Evolutionary conservation across 1,284 basidiomycete genomes (phyloP).

Genomic region (Cryptococcus sp.): DNA sequence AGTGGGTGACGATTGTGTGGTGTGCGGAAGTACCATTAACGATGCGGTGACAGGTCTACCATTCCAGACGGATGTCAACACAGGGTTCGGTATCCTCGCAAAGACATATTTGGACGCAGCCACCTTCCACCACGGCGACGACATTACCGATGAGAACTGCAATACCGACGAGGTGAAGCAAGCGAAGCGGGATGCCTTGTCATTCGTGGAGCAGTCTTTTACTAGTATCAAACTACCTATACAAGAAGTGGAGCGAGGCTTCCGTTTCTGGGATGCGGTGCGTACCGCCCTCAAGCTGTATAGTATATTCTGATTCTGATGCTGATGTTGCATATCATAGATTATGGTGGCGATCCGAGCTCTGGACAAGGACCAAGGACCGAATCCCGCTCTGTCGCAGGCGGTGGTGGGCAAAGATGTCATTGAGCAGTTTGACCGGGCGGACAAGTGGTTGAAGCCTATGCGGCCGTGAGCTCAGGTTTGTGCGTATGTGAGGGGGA

Average conservation of each 20-base stretch:
- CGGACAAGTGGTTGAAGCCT: constrained; percentile 87
- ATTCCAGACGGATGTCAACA: constrained; percentile 95
- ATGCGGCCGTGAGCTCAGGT: constrained; percentile 69
- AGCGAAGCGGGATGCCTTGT: constrained; percentile 82
- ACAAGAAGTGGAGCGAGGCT: constrained; percentile 88
- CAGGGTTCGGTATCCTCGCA: constrained; percentile 93
- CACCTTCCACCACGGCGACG: constrained; percentile 73
- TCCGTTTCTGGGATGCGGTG: constrained; percentile 97
- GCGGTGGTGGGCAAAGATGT: constrained; percentile 58
- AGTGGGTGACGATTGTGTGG: constrained; percentile 28
- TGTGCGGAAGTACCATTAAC: constrained; percentile 38
- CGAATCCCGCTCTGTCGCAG: constrained; percentile 63
- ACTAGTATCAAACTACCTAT: constrained; percentile 80
- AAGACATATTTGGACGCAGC: constrained; percentile 95
- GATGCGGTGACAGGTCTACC: constrained; percentile 59
- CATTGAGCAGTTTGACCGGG: constrained; percentile 90
- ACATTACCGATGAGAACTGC: constrained; percentile 59
- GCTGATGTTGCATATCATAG: constrained; percentile 53
- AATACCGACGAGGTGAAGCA: constrained; percentile 75
- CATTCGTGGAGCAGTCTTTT: constrained; percentile 92
- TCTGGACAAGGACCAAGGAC: constrained; percentile 73
- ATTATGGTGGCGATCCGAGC: constrained; percentile 84
- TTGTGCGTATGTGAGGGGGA: neutral
- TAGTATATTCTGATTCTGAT: neutral
- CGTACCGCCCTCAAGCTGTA: constrained; percentile 53